A percentile compares a stretch with the other conserved stretches of the same genome.
Conservation (phyloP, 345 rosid genomes). For the Salix purpurea region DNA sequence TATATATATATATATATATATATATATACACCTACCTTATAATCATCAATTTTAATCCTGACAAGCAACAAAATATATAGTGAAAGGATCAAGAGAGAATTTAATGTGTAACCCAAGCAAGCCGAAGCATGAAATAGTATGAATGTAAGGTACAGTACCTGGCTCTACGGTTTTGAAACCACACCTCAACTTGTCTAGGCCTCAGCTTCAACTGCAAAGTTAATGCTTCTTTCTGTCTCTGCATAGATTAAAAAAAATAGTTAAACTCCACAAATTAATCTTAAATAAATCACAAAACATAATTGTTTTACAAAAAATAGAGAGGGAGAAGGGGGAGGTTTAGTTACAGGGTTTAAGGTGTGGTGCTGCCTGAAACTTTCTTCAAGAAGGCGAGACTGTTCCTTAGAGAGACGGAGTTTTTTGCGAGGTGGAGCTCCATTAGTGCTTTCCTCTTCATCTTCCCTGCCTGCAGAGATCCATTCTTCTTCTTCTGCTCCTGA, state of each 20-base stretch:
- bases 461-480: conserved; percentile 43
- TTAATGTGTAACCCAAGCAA: background rate
- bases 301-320: background rate
- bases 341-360: conserved; percentile 48
- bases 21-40: background rate
- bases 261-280: background rate
- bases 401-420: conserved; percentile 85
- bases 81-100: background rate
- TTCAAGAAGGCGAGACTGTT: conserved; percentile 90
- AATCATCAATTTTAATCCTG: conserved; percentile 2
- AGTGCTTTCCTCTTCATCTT: conserved; percentile 46
- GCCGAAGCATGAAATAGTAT: background rate
- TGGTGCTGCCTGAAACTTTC: conserved; percentile 91
- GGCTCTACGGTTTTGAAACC: conserved; percentile 99
- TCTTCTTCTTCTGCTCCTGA: conserved; percentile 38
- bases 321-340: background rate
- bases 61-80: background rate
- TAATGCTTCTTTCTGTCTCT: conserved; percentile 92
- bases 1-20: too few species aligned
- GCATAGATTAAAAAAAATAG: background rate
- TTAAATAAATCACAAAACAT: background rate
- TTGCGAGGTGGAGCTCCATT: conserved; percentile 70
- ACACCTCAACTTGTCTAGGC: conserved; percentile 93
- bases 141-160: conserved; percentile 42
- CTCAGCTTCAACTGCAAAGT: conserved; percentile 73